phyloP scores from a whole-genome alignment of 2,329 filamentous ascomycete species.

The Tolypocladium nubicola region DNA sequence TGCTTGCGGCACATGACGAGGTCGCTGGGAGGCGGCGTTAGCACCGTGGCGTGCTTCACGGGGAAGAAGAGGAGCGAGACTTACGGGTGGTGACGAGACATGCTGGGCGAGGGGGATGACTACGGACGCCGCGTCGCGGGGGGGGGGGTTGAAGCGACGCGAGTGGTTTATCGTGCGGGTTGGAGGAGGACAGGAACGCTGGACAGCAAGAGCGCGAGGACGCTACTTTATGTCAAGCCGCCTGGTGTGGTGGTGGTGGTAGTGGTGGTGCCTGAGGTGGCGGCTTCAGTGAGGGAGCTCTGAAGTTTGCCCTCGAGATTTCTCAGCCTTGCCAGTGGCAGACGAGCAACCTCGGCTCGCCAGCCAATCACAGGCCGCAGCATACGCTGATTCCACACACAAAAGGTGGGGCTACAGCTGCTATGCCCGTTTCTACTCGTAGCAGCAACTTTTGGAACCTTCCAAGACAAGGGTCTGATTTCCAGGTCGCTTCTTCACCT shows the following conservation, averaged over 20 bases:
- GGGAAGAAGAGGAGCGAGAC: slow-evolving; percentile 16
- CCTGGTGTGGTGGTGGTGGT: background rate
- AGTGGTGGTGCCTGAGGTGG: background rate
- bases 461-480: background rate
- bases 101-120: slow-evolving; percentile 28
- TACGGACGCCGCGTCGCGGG: background rate
- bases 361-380: background rate
- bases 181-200: background rate
- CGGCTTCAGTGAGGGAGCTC: background rate
- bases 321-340: background rate
- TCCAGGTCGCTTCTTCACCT: background rate
- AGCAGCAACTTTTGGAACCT: background rate
- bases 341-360: background rate
- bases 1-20: slow-evolving; percentile 99
- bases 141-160: background rate
- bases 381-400: background rate
- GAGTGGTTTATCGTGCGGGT: background rate
- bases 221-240: background rate
- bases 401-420: background rate
- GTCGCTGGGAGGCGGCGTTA: slow-evolving; percentile 48
- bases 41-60: background rate
- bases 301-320: background rate
- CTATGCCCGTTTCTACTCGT: background rate
- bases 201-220: background rate
- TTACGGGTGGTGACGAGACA: slow-evolving; percentile 93